phyloP scores from a whole-genome alignment of 2,329 filamentous ascomycete species.

The Botryotinia convoluta region DNA sequence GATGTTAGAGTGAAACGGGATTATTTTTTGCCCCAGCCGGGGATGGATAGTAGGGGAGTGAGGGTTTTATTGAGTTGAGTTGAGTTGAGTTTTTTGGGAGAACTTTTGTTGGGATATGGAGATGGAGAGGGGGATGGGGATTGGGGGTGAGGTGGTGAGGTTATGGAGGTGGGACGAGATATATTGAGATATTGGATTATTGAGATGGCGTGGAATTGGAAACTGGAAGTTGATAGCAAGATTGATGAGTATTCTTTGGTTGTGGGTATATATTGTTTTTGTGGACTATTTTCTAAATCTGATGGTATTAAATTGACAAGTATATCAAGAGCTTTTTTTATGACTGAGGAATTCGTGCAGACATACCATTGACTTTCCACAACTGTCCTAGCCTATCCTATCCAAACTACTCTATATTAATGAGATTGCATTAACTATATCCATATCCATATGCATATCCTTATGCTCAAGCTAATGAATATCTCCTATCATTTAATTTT shows the following conservation, averaged over 20 bases:
- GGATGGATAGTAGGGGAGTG: conserved; percentile 10
- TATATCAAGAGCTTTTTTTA: not conserved
- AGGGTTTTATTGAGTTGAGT: conserved; percentile 9
- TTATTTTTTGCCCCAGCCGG: conserved; percentile 21
- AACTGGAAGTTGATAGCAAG: not conserved
- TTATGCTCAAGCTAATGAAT: not conserved
- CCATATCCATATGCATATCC: too few relatives aligned
- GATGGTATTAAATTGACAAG: not conserved
- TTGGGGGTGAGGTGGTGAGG: not conserved
- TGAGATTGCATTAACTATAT: not conserved
- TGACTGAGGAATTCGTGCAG: not conserved
- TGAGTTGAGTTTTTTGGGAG: not conserved
- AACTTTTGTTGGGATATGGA: not conserved
- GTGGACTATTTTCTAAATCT: not conserved
- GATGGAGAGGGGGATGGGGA: too few relatives aligned
- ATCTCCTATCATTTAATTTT: not conserved
- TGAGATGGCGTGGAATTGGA: not conserved
- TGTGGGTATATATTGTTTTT: not conserved
- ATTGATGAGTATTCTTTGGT: not conserved
- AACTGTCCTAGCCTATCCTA: too few relatives aligned
- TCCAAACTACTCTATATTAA: not conserved
- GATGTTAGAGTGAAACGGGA: conserved; percentile 25
- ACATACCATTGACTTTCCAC: not conserved
- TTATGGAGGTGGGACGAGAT: not conserved
- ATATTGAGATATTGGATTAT: not conserved